Conservation (phyloP, 2,329 filamentous ascomycete genomes). For the Hymenoscyphus occultus region DNA sequence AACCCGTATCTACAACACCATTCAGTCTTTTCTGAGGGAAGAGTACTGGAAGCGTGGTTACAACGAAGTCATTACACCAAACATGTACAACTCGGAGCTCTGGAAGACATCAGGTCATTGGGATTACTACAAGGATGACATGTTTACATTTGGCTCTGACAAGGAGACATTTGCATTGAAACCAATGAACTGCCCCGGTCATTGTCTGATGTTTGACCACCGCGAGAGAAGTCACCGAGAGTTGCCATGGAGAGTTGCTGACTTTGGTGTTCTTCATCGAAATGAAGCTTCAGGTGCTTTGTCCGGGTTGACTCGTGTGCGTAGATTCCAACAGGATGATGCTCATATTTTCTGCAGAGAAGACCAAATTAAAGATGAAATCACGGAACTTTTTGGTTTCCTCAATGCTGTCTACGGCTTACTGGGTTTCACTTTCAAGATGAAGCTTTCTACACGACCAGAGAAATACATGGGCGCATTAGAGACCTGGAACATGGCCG, state of each 20-base stretch:
- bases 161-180: conserved; percentile 85
- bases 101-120: conserved; percentile 97
- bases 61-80: conserved; percentile 91
- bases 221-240: conserved; percentile 84
- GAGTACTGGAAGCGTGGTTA: conserved; percentile 95
- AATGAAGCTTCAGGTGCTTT: conserved; percentile 94
- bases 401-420: conserved; percentile 75
- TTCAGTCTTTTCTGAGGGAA: conserved; percentile 75
- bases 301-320: conserved; percentile 84
- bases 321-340: conserved; percentile 94
- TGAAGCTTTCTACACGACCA: conserved; percentile 86
- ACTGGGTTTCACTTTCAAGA: conserved; percentile 85
- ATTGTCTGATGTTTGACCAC: conserved; percentile 84
- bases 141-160: conserved; percentile 83
- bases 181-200: conserved; percentile 98
- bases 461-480: conserved; percentile 87
- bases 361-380: conserved; percentile 71
- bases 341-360: conserved; percentile 92
- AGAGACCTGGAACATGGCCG: conserved; percentile 85
- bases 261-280: conserved; percentile 92
- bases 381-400: conserved; percentile 84
- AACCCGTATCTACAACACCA: conserved; percentile 86
- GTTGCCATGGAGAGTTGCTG: conserved; percentile 86
- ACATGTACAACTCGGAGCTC: conserved; percentile 89
- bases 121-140: conserved; percentile 91